Conservation (phyloP, 2,329 filamentous ascomycete species). For the Moelleriella libera region DNA sequence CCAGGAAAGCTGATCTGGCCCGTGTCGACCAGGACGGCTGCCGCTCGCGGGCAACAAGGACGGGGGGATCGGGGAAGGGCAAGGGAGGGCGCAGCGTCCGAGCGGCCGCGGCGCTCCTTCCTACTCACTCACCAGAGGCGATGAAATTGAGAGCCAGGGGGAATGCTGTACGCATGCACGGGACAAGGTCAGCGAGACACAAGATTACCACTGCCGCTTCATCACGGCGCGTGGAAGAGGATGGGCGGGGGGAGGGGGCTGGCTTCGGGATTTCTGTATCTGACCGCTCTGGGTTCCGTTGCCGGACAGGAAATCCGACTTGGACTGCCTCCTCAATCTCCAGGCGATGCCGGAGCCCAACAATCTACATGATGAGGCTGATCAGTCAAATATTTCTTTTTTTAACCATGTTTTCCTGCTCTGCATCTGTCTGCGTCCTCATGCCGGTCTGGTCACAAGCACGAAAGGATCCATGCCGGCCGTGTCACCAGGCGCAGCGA, state of each 20-base stretch:
- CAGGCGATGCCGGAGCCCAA: slow-evolving; percentile 47
- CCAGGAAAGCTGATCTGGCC: no score
- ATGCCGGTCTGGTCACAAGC: no score
- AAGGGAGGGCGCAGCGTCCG: not conserved
- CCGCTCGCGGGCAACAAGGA: not conserved
- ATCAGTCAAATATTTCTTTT: slow-evolving; percentile 7
- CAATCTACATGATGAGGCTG: slow-evolving; percentile 27
- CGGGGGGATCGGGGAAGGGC: not conserved
- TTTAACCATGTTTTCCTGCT: not conserved
- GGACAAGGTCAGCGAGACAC: not conserved
- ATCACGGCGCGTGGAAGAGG: not conserved
- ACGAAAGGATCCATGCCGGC: no score
- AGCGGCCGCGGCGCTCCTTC: no score
- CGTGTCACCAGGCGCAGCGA: no score
- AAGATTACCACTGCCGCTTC: not conserved
- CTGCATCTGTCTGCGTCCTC: no score
- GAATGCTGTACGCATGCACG: slow-evolving; percentile 37
- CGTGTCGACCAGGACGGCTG: no score
- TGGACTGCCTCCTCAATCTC: slow-evolving; percentile 47
- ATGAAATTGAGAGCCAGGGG: slow-evolving; percentile 82
- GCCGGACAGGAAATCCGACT: slow-evolving; percentile 57
- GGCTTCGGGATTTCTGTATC: slow-evolving; percentile 10
- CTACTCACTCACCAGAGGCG: slow-evolving; percentile 65
- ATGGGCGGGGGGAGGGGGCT: slow-evolving; percentile 1
- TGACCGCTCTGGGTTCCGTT: slow-evolving; percentile 78